Evolutionary conservation across 2,329 filamentous ascomycete genomes (phyloP).

Genomic region (Colletotrichum sp.): DNA sequence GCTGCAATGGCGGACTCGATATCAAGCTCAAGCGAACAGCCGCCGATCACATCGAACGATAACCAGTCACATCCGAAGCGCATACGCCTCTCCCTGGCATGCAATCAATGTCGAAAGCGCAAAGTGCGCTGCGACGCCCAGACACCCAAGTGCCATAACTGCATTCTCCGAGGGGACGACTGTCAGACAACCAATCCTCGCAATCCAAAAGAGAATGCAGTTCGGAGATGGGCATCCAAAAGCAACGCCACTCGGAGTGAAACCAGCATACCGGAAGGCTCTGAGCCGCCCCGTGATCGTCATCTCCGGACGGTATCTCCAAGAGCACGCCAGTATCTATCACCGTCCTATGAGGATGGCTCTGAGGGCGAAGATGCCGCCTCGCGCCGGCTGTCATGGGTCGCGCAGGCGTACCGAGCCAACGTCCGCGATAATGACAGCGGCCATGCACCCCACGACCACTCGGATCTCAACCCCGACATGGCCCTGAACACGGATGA

Average conservation of each 20-base stretch:
- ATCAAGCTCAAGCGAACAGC: not conserved
- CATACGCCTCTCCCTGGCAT: conserved; percentile 26
- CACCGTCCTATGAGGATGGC: not conserved
- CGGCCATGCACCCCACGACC: not conserved
- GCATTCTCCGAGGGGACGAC: conserved; percentile 32
- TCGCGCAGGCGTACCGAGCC: conserved; percentile 3
- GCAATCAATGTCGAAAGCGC: conserved; percentile 30
- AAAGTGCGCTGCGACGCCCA: conserved; percentile 32
- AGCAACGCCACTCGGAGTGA: conserved; percentile 1
- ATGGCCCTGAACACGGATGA: conserved; percentile 28
- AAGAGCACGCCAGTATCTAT: not conserved
- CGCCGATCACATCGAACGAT: not conserved
- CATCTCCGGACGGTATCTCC: not conserved
- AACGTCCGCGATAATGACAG: not conserved
- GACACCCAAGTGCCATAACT: conserved; percentile 31
- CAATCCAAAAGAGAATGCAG: conserved; percentile 21
- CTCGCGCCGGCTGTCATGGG: not conserved
- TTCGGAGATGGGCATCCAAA: conserved; percentile 25
- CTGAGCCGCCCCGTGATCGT: not conserved
- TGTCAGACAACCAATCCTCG: conserved; percentile 29
- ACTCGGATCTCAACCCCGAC: conserved; percentile 22
- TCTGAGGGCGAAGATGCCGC: not conserved
- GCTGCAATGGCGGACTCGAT: not conserved
- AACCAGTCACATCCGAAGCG: conserved; percentile 16
- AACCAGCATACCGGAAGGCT: not conserved